Percentiles rank a stretch among this genome's conserved stretches.
These are phyloP conservation scores for Skeletonema grethae DNA, from an alignment of 108 stramenopile genomes.

Conservation along the genomic window DNA sequence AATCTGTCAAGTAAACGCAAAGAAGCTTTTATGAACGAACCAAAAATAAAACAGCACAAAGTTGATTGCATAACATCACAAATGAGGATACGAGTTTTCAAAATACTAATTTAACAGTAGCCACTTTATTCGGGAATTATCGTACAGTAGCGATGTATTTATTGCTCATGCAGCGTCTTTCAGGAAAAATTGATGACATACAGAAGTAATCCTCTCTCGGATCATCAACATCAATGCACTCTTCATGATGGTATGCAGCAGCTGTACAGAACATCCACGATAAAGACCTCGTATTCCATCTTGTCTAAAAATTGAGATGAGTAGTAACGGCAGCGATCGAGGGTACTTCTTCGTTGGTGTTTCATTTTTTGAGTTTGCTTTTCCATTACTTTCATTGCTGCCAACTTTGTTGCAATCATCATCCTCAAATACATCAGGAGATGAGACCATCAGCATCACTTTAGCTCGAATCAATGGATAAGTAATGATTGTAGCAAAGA, in stretches of 20 bases:
- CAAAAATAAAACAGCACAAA: background rate
- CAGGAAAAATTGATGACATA: slow-evolving; percentile 28
- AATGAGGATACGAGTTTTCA: background rate
- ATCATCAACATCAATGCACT: slow-evolving; percentile 86
- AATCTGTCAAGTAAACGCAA: background rate
- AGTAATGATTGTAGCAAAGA: slow-evolving; percentile 89
- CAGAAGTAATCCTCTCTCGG: slow-evolving; percentile 65
- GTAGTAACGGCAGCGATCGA: slow-evolving; percentile 31
- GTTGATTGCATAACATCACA: too few species aligned
- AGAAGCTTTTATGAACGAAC: background rate
- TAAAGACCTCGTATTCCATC: slow-evolving; percentile 71
- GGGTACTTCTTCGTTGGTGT: slow-evolving; percentile 7
- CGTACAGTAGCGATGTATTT: background rate
- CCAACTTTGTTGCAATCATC: slow-evolving; percentile 14
- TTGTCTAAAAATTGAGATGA: slow-evolving; percentile 50
- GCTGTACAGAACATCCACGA: slow-evolving; percentile 75
- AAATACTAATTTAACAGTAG: too few species aligned
- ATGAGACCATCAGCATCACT: slow-evolving; percentile 84
- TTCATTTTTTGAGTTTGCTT: background rate
- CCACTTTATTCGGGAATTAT: background rate
- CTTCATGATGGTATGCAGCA: slow-evolving; percentile 81
- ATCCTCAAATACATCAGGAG: slow-evolving; percentile 12
- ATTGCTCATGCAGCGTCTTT: slow-evolving; percentile 7
- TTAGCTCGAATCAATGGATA: slow-evolving; percentile 95
- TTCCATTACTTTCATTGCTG: background rate